Evolutionary conservation across 169 alveolate species (phyloP).

Genomic region (Plasmodium vivax): DNA sequence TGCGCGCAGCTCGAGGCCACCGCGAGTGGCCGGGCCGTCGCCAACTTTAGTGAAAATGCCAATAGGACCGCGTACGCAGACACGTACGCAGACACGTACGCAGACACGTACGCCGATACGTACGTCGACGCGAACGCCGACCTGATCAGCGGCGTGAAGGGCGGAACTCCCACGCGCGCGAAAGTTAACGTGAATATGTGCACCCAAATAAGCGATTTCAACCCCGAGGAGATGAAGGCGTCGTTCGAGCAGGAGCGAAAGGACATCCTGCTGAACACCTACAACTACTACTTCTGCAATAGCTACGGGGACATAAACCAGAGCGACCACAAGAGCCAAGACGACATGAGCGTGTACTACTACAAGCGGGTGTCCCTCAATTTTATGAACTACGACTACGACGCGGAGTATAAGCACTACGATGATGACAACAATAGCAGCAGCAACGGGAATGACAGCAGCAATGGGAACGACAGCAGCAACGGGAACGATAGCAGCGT

Average conservation of each 20-base stretch:
- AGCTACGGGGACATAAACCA: constrained; percentile 34
- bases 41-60: not conserved
- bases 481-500: not conserved
- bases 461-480: not conserved
- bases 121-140: not conserved
- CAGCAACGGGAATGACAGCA: not conserved
- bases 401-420: constrained; percentile 3
- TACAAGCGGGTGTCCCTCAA: constrained; percentile 43
- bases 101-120: not conserved
- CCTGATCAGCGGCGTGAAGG: not conserved
- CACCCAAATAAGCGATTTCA: not conserved
- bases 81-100: not conserved
- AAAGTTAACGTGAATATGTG: not conserved
- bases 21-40: not conserved
- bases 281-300: constrained; percentile 40
- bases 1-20: not conserved
- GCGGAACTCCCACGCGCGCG: not conserved
- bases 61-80: not conserved
- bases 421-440: not conserved
- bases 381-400: constrained; percentile 27
- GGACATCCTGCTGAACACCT: constrained; percentile 55
- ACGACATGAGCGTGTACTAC: constrained; percentile 4
- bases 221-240: constrained; percentile 5
- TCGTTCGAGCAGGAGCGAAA: constrained; percentile 18
- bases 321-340: constrained; percentile 14